Base-by-base conservation (phyloP, 345 rosid genomes). In the Murraya paniculata region DNA sequence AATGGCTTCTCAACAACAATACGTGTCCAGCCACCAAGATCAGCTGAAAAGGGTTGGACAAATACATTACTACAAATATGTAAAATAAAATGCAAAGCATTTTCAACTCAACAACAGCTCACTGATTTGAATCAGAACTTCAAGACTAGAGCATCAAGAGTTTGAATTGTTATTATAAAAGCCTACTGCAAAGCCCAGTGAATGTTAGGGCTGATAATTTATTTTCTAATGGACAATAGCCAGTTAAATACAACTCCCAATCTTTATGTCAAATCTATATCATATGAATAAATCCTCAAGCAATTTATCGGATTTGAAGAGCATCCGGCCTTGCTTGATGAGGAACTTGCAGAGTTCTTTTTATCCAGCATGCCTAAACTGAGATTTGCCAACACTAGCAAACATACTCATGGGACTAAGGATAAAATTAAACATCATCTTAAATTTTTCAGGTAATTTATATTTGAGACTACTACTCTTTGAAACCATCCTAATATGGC, bases 1-100 rank as follows among this genome's bases (percentile, higher is more conserved):
- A 96, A 96, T 58, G 99, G 99, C 77, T 96, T 96, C 90, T 96
- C 99, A 71, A 94, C 95, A 80, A 95, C 97, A 35, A 95, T 87
- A 45, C 98, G 87, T 79, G 98, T 93, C 98, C 98, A 95, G 77
- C 98, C 98, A 83, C 95, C 94, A 84, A 86, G 89, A 87, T 91
- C 89, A 87, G 95, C 98, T 95, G 89, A 21, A 78, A 74, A 83
- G 22, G 33, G 3, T 77, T 50, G 45, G 28, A 45, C 36, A 59
- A 48, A 66, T 50, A 28, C 56, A 39, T 66, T 48, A 56, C 6
- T 22, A 36, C 45, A 4, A 55, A 4, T 71, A 35, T 21, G 22
- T 14, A 76, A 41, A 39, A 27, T 39, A 58, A 55, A 69, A 80
- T 50, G 64, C 65, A 8, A 77, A 41, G 45, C 30, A 41, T 67